These are phyloP conservation scores for Eimeria falciformis DNA, from an alignment of 169 alveolate species.

Conservation along the genomic window DNA sequence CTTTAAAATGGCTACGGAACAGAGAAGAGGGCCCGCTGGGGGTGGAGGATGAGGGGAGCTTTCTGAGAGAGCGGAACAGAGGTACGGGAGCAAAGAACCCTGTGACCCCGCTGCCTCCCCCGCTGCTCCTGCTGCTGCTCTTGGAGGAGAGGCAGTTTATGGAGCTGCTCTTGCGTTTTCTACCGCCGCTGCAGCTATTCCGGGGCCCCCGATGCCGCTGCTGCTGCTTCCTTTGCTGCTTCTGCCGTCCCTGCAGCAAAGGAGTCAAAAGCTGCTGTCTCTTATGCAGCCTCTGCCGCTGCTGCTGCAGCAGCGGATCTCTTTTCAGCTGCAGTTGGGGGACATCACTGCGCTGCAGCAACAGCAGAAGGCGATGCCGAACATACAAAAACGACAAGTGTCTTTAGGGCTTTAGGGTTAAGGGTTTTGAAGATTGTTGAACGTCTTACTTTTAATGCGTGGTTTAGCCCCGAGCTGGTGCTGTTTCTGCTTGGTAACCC, in stretches of 20 bases:
- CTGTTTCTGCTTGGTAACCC: too few species aligned
- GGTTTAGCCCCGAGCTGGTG: too few species aligned
- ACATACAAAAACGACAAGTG: too few species aligned
- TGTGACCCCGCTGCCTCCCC: constrained; percentile 47
- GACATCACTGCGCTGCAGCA: background rate
- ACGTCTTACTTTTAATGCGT: too few species aligned
- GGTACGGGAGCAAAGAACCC: constrained; percentile 10
- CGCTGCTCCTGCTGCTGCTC: background rate
- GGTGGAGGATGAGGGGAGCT: background rate
- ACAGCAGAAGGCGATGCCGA: background rate
- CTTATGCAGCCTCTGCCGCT: background rate
- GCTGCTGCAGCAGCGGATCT: too few species aligned
- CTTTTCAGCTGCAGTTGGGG: background rate
- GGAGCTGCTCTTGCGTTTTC: constrained; percentile 4
- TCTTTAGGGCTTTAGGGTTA: too few species aligned
- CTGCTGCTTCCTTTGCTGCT: constrained; percentile 27
- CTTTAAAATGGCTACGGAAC: background rate
- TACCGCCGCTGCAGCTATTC: background rate
- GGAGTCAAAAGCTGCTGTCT: constrained; percentile 37
- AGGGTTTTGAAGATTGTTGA: too few species aligned
- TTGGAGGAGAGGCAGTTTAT: background rate
- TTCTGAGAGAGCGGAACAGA: background rate
- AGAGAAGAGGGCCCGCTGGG: background rate
- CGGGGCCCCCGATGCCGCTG: background rate
- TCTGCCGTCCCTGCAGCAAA: constrained; percentile 32